phyloP scores from a whole-genome alignment of 441 rosid species.

The Adansonia rubrostipa region DNA sequence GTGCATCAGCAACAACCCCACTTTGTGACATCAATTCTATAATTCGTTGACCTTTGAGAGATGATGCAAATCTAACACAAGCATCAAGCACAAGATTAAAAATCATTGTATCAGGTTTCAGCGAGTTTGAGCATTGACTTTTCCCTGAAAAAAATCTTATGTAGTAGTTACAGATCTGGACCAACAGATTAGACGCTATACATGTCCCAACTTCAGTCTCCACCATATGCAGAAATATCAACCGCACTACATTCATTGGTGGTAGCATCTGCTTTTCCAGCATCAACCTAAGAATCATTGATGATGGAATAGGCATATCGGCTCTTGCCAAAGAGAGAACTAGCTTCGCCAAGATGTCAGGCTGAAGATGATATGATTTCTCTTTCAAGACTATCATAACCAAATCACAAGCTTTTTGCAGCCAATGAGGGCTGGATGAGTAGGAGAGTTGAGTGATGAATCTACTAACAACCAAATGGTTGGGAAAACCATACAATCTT shows the following conservation, averaged over 20 bases:
- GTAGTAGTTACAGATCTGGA: slow-evolving; percentile 57
- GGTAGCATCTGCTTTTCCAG: slow-evolving; percentile 48
- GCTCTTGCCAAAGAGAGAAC: slow-evolving; percentile 71
- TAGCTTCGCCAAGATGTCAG: slow-evolving; percentile 51
- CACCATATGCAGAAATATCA: slow-evolving; percentile 71
- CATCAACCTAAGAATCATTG: slow-evolving; percentile 56
- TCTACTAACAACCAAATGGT: slow-evolving; percentile 38
- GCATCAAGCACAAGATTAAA: slow-evolving; percentile 81
- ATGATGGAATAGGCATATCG: slow-evolving; percentile 60
- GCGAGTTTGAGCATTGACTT: slow-evolving; percentile 34
- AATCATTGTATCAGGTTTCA: slow-evolving; percentile 62
- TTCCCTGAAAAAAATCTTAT: slow-evolving; percentile 25
- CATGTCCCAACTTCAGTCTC: slow-evolving; percentile 68
- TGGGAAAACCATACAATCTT: slow-evolving; percentile 64
- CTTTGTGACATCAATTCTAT: slow-evolving; percentile 67
- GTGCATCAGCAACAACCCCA: slow-evolving; percentile 74
- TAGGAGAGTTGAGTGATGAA: slow-evolving; percentile 62
- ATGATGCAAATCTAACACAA: slow-evolving; percentile 63
- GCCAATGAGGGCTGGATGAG: slow-evolving; percentile 61
- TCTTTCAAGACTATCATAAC: slow-evolving; percentile 47
- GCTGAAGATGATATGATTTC: slow-evolving; percentile 43
- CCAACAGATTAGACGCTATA: slow-evolving; percentile 66
- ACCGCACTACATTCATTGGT: slow-evolving; percentile 39
- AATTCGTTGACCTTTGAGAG: slow-evolving; percentile 72
- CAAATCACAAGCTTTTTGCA: slow-evolving; percentile 55